These are phyloP conservation scores for Entomortierella lignicola DNA, from an alignment of 192 early-diverging fungal species.

Conservation along the genomic window DNA sequence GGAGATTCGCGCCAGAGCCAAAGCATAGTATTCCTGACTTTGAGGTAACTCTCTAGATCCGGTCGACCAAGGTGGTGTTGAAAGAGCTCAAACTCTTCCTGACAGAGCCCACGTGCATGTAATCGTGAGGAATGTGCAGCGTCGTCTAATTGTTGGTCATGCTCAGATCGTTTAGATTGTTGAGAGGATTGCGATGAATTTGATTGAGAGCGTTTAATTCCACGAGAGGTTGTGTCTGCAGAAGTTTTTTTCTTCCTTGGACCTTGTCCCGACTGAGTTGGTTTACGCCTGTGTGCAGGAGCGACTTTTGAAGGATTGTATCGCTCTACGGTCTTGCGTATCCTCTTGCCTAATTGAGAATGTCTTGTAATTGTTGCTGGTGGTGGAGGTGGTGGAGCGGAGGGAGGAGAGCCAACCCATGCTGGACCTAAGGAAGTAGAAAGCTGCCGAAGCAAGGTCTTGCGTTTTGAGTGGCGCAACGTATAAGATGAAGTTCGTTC, in stretches of 20 bases:
- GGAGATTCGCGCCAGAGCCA: conserved; percentile 44
- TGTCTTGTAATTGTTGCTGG: not conserved
- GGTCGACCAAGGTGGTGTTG: conserved; percentile 25
- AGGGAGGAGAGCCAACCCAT: conserved; percentile 6
- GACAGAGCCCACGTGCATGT: conserved; percentile 32
- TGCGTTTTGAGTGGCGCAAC: conserved; percentile 7
- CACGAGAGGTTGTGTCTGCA: not conserved
- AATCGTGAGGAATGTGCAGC: conserved; percentile 46
- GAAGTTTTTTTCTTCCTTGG: not conserved
- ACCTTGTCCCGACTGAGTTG: not conserved
- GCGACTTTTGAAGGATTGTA: conserved; percentile 1
- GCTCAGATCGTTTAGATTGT: conserved; percentile 1
- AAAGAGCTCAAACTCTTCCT: conserved; percentile 46
- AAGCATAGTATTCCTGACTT: conserved; percentile 44
- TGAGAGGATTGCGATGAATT: not conserved
- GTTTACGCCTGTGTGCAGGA: not conserved
- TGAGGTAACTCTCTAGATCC: conserved; percentile 40
- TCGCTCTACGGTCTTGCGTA: conserved; percentile 5
- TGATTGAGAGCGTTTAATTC: not conserved
- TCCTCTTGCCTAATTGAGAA: conserved; percentile 8
- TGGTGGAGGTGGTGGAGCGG: not conserved
- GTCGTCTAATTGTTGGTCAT: conserved; percentile 28
- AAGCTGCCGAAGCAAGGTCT: conserved; percentile 16
- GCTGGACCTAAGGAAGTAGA: conserved; percentile 33
- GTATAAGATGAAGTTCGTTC: not conserved